These are phyloP conservation scores for Russula lepida DNA, from an alignment of 768 basidiomycete species.

Conservation along the genomic window DNA sequence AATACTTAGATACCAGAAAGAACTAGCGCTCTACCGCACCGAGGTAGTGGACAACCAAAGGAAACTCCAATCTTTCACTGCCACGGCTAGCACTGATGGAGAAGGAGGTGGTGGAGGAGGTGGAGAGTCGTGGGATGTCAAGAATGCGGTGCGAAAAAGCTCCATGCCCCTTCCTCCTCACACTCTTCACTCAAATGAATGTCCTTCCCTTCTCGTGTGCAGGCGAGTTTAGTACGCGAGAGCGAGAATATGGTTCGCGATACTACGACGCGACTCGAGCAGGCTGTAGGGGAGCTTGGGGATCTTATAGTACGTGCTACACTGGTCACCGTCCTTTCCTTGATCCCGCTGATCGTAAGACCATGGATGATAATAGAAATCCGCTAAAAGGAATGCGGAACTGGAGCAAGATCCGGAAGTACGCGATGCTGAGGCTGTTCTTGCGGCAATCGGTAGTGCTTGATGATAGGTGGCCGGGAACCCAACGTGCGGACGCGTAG, in stretches of 20 bases:
- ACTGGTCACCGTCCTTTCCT: not conserved
- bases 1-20: constrained; percentile 41
- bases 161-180: constrained; percentile 4
- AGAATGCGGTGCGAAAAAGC: constrained; percentile 51
- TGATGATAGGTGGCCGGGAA: not conserved
- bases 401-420: constrained; percentile 30
- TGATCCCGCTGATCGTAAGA: not conserved
- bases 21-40: constrained; percentile 53
- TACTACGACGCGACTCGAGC: constrained; percentile 50
- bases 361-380: constrained; percentile 29
- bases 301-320: constrained; percentile 56
- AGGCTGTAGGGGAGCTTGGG: constrained; percentile 53
- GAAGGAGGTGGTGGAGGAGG: constrained; percentile 35
- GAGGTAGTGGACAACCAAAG: constrained; percentile 53
- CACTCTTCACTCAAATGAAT: not conserved
- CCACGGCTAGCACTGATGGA: constrained; percentile 33
- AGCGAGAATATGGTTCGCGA: constrained; percentile 75
- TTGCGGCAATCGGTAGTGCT: constrained; percentile 32
- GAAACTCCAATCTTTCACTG: constrained; percentile 48
- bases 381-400: constrained; percentile 37
- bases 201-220: not conserved
- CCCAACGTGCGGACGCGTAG: not conserved
- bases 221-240: constrained; percentile 45
- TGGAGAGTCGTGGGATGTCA: constrained; percentile 66
- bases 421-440: constrained; percentile 43